Conservation (phyloP, 2,329 filamentous ascomycete species). For the Alternaria triticimaculans region DNA sequence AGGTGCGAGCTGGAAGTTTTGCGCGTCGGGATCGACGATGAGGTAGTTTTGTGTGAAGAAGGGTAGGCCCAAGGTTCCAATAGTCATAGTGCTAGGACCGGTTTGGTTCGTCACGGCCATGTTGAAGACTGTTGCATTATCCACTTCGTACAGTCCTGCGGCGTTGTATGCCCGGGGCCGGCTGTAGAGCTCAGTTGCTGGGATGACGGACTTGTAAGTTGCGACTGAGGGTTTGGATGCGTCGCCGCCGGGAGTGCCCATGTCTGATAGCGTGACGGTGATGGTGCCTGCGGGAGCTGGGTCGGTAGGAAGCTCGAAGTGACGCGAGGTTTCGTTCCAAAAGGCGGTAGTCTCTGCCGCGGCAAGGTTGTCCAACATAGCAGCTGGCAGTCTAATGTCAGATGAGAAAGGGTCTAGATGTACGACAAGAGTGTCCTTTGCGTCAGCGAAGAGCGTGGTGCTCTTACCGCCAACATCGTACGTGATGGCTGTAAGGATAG, state of each 20-base stretch:
- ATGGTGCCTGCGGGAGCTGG: conserved; percentile 21
- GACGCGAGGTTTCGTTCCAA: conserved; percentile 23
- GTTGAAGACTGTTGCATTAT: conserved; percentile 24
- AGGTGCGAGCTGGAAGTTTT: conserved; percentile 24
- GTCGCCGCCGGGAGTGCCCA: conserved; percentile 15
- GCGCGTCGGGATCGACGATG: conserved; percentile 23
- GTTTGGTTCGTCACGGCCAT: conserved; percentile 25
- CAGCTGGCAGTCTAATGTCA: conserved; percentile 13
- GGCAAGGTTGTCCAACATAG: conserved; percentile 20
- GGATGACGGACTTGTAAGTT: conserved; percentile 24
- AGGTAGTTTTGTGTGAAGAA: conserved; percentile 31
- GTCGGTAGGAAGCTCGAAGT: conserved; percentile 20
- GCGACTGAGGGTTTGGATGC: conserved; percentile 24
- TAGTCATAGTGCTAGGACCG: neutral
- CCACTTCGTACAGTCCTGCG: conserved; percentile 18
- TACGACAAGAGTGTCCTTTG: conserved; percentile 19
- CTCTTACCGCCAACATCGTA: conserved; percentile 22
- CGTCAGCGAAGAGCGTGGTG: conserved; percentile 17
- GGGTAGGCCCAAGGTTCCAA: conserved; percentile 19
- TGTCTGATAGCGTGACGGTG: conserved; percentile 24
- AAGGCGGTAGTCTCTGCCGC: conserved; percentile 20
- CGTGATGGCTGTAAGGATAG: conserved; percentile 25
- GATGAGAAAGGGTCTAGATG: conserved; percentile 23
- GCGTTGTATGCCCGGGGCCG: conserved; percentile 22
- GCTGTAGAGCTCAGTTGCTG: conserved; percentile 19